These are phyloP conservation scores for Gastrolobium bilobum DNA, from an alignment of 306 rosid species.

Conservation along the genomic window DNA sequence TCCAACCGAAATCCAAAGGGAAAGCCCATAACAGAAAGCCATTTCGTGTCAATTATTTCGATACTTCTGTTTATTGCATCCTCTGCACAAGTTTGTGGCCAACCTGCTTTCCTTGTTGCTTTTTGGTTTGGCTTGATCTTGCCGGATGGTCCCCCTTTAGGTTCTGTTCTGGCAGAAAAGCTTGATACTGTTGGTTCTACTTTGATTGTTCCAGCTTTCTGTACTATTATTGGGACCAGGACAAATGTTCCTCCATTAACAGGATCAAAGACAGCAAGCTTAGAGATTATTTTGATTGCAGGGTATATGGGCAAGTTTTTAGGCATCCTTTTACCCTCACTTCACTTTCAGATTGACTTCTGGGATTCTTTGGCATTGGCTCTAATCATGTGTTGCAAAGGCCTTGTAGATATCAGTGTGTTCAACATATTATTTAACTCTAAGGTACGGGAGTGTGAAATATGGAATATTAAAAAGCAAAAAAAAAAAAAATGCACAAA, in stretches of 20 bases:
- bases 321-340: conserved; percentile 45
- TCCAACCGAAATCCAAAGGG: conserved; percentile 28
- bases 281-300: conserved; percentile 27
- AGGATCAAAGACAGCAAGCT: not conserved
- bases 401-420: conserved; percentile 31
- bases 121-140: conserved; percentile 45
- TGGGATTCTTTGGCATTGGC: conserved; percentile 46
- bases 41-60: conserved; percentile 36
- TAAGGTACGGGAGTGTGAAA: conserved; percentile 17
- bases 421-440: not conserved
- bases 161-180: conserved; percentile 38
- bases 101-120: conserved; percentile 28
- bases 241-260: not conserved
- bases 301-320: conserved; percentile 34
- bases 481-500: not conserved
- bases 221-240: conserved; percentile 39
- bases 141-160: conserved; percentile 50
- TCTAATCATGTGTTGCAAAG: conserved; percentile 56
- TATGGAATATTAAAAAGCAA: not conserved
- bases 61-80: conserved; percentile 35
- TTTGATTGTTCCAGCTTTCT: conserved; percentile 45
- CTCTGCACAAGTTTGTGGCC: conserved; percentile 4
- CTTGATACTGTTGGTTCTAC: conserved; percentile 47
- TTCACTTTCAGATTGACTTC: conserved; percentile 38
- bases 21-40: conserved; percentile 34